A percentile compares a stretch with the other conserved stretches of the same genome.
phyloP scores from a whole-genome alignment of 768 basidiomycete genomes.

The Lentinula guzmanii region DNA sequence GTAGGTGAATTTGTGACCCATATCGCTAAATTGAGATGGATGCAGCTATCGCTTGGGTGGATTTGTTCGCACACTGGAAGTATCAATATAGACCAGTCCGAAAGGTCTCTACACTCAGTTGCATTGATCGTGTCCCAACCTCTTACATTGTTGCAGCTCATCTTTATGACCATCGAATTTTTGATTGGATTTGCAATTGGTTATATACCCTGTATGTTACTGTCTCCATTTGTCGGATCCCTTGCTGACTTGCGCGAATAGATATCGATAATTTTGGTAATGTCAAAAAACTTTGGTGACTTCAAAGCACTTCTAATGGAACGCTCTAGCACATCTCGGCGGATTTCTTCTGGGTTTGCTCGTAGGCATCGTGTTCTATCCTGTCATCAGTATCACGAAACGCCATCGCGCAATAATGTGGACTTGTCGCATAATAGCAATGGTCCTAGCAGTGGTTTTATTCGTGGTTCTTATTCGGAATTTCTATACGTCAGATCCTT shows the following conservation, averaged over 20 bases:
- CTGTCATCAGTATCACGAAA: conserved; percentile 77
- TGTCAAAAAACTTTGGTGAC: conserved; percentile 11
- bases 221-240: background rate
- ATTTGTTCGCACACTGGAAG: conserved; percentile 88
- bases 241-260: conserved; percentile 13
- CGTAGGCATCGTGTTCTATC: conserved; percentile 79
- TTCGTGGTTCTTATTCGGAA: conserved; percentile 81
- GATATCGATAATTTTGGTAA: conserved; percentile 89
- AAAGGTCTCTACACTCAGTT: conserved; percentile 39
- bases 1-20: conserved; percentile 11
- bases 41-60: conserved; percentile 71
- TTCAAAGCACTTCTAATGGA: background rate
- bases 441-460: conserved; percentile 71
- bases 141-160: conserved; percentile 45
- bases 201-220: conserved; percentile 66
- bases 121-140: background rate
- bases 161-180: conserved; percentile 84
- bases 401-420: conserved; percentile 70
- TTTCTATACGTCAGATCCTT: conserved; percentile 86
- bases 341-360: conserved; percentile 80
- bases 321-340: conserved; percentile 59
- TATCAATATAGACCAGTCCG: conserved; percentile 78
- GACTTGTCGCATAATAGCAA: conserved; percentile 63
- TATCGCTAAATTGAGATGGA: background rate
- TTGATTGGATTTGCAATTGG: conserved; percentile 81